These are phyloP conservation scores for Bromus sterilis DNA, from an alignment of 176 grass and related monocot genomes.

Conservation along the genomic window DNA sequence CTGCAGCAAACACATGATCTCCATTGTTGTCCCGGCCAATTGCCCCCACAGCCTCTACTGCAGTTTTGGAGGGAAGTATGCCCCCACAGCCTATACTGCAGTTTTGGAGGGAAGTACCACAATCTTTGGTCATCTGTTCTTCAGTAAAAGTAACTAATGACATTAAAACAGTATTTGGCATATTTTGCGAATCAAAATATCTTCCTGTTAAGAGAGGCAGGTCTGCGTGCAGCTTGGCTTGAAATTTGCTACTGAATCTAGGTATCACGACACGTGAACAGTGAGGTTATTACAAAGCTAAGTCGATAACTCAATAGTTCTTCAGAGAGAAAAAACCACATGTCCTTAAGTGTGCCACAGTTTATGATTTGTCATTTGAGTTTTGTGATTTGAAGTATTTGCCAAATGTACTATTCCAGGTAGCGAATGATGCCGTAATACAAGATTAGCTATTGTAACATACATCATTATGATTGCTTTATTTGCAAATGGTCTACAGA, in stretches of 20 bases:
- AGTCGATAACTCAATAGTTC: neutral
- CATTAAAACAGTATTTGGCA: neutral
- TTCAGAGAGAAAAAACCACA: neutral
- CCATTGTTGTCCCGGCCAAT: no score
- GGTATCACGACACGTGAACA: neutral
- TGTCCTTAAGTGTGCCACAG: neutral
- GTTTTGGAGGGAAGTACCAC: no score
- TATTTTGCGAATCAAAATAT: neutral
- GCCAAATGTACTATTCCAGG: neutral
- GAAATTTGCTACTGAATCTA: neutral
- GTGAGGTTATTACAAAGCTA: neutral
- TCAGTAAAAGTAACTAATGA: slow-evolving; percentile 9
- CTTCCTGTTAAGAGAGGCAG: neutral
- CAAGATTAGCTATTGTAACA: neutral
- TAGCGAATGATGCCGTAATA: neutral
- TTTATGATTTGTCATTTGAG: neutral
- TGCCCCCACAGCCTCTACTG: no score
- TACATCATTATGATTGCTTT: neutral
- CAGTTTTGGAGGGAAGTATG: no score
- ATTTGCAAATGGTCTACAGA: neutral
- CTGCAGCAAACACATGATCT: no score
- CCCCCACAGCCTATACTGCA: no score
- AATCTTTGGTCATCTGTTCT: neutral
- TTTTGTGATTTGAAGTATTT: neutral
- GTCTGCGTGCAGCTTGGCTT: neutral